Evolutionary conservation across 352 stramenopile genomes (phyloP).

Genomic region (Phytopythium oedochilum): DNA sequence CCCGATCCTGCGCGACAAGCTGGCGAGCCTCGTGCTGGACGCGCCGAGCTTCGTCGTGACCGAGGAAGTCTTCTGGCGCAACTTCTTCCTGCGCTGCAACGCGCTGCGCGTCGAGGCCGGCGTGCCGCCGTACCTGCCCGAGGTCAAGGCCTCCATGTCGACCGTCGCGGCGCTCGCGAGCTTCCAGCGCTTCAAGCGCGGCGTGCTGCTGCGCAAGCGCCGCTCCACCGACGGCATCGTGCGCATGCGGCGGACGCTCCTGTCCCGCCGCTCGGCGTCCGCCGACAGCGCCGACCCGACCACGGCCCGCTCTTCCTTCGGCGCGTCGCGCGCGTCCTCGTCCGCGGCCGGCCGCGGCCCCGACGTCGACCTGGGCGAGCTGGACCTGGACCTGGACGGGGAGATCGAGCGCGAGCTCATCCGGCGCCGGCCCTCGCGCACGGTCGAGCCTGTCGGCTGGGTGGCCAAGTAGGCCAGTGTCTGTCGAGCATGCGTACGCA

Average conservation of each 20-base stretch:
- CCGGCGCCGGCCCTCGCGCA: constrained; percentile 43
- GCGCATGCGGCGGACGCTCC: constrained; percentile 29
- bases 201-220: constrained; percentile 42
- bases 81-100: constrained; percentile 73
- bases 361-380: constrained; percentile 3
- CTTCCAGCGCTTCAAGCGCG: constrained; percentile 47
- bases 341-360: background rate
- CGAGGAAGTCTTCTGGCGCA: constrained; percentile 62
- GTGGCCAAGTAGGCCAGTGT: background rate
- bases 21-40: constrained; percentile 32
- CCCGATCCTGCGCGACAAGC: constrained; percentile 60
- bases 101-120: constrained; percentile 28
- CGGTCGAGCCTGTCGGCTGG: constrained; percentile 17
- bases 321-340: background rate
- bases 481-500: too few relatives aligned
- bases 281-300: constrained; percentile 24
- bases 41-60: constrained; percentile 29
- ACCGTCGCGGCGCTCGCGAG: constrained; percentile 23
- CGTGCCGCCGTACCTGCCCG: constrained; percentile 44
- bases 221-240: constrained; percentile 24
- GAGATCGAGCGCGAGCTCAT: constrained; percentile 68
- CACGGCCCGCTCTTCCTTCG: background rate
- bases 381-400: constrained; percentile 62
- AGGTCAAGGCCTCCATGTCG: constrained; percentile 27
- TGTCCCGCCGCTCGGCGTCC: constrained; percentile 16